A percentile compares a stretch with the other conserved stretches of the same genome.
Conservation (phyloP, 2,329 filamentous ascomycete species). For the Exophiala sp. region DNA sequence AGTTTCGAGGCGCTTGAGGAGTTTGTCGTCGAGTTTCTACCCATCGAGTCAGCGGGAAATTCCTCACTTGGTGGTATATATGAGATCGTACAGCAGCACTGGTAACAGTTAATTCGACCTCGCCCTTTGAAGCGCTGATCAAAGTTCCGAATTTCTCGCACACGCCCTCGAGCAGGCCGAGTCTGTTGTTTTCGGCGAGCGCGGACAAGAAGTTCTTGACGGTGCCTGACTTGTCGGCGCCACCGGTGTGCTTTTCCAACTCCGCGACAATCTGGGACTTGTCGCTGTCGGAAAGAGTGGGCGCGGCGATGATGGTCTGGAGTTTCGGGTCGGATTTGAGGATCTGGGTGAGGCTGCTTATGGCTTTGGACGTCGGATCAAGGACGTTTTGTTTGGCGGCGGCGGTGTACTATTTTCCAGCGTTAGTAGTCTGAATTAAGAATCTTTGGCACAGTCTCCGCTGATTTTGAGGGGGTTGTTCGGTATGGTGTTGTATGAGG, state of each 20-base stretch:
- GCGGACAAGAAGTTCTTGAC: conserved; percentile 91
- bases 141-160: conserved; percentile 81
- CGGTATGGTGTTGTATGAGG: not conserved
- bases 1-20: conserved; percentile 77
- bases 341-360: conserved; percentile 66
- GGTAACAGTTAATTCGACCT: conserved; percentile 89
- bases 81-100: conserved; percentile 71
- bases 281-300: conserved; percentile 73
- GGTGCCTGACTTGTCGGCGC: conserved; percentile 67
- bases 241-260: conserved; percentile 77
- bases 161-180: conserved; percentile 76
- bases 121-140: conserved; percentile 84
- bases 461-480: not conserved
- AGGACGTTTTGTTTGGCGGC: conserved; percentile 82
- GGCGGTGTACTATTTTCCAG: conserved; percentile 74
- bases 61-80: not conserved
- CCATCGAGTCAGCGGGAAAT: not conserved
- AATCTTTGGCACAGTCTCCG: not conserved
- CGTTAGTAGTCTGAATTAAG: not conserved
- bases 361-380: conserved; percentile 78
- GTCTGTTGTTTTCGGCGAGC: conserved; percentile 93
- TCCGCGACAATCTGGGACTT: conserved; percentile 83
- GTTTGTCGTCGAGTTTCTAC: conserved; percentile 81
- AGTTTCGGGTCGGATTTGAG: conserved; percentile 85
- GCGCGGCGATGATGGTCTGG: conserved; percentile 67